Base-by-base conservation (phyloP, 1,139 yeast species). In the Geotrichum klebahnii region DNA sequence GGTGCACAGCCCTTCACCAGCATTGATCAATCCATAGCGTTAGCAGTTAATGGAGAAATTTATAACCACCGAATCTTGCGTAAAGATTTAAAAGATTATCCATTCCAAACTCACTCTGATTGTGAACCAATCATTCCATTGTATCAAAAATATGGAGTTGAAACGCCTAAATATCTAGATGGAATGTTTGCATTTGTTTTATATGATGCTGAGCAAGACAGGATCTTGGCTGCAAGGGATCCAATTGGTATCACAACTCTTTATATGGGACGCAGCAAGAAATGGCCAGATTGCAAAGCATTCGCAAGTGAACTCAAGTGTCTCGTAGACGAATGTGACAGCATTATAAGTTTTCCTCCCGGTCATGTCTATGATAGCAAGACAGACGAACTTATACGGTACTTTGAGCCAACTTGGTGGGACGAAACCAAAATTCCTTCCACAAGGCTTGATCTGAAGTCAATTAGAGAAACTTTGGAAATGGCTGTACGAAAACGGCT, bases 161-260 rank as follows among this genome's bases (percentile, higher is more conserved):
- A 89, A 56, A 90, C 96, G 56, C 96, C 98, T 65, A 86, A 87
- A 68, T 66, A 87, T 69, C 77, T 92, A 64, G 98, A 92, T 68
- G 99, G 99, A 68, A 90, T 92, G 97, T 92, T 92, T 67, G 97
- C 97, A 39, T 92, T 88, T 77, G 96, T 84, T 35, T 74, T 92
- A 54, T 85, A 89, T 69, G 98, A 92, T 72, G 82, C 82, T 59
- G 72, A 80, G 66, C 74, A 77, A 55, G 97, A 92, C 72, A 80
- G 97, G 63, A 81, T 92, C 55, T 75, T 90, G 56, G 99, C 98
- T 57, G 97, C 98, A 46, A 81, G 99, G 73, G 99, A 92, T 70
- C 99, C 98, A 49, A 86, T 92, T 61, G 99, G 99, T 65, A 84
- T 92, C 68, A 90, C 96, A 58, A 89, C 98, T 52, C 75, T 92